Evolutionary conservation across 2,329 filamentous ascomycete genomes (phyloP).

Genomic region (Penicillium sclerotigenum): DNA sequence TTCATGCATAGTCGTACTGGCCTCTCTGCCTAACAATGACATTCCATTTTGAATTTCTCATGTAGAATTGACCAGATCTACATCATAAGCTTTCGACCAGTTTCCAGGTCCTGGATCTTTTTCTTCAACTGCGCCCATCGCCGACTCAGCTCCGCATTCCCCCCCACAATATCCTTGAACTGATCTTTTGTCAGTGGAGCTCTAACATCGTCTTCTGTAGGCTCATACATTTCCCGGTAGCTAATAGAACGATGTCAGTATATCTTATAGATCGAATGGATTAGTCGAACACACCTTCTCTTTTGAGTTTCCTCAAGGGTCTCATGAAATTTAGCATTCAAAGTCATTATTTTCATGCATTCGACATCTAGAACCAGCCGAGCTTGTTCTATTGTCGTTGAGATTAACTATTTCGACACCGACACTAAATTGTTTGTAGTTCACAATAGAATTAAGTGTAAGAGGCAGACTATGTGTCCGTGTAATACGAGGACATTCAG

Average conservation of each 20-base stretch:
- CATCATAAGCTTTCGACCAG: neutral
- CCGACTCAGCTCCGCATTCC: conserved; percentile 43
- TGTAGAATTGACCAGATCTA: neutral
- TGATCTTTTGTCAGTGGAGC: conserved; percentile 45
- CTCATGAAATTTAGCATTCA: neutral
- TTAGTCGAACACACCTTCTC: neutral
- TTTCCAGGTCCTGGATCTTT: neutral
- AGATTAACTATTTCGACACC: too few relatives aligned
- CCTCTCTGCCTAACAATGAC: too few relatives aligned
- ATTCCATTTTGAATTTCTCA: neutral
- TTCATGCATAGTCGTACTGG: too few relatives aligned
- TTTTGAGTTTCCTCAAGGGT: neutral
- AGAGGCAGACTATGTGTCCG: too few relatives aligned
- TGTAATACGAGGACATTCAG: too few relatives aligned
- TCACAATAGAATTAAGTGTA: too few relatives aligned
- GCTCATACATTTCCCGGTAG: neutral
- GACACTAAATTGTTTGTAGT: too few relatives aligned
- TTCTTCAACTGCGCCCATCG: neutral
- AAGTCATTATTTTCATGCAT: neutral
- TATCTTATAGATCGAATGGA: neutral
- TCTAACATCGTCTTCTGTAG: neutral
- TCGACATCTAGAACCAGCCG: neutral
- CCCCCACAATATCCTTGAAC: conserved; percentile 57
- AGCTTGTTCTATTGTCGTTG: neutral
- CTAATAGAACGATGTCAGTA: neutral